Evolutionary conservation across 176 grass and related monocot genomes (phyloP), one percentile per base, ranked within the genome.

Genomic region (Stipa capillata): DNA sequence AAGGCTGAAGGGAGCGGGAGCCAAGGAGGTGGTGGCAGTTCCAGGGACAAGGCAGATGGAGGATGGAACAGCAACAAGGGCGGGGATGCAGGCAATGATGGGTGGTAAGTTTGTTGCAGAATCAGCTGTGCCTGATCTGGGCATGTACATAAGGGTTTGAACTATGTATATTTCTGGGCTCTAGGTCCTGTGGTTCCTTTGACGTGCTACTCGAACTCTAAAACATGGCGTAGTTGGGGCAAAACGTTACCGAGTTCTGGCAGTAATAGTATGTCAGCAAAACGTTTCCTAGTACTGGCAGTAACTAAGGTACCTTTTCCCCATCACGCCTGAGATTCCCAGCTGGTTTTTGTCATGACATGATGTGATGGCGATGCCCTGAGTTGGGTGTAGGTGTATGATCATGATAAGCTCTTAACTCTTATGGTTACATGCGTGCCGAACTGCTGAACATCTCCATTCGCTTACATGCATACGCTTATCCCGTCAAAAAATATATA

Each of bases 11-110:
- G 60, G 60, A 75, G 69, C 5, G 32, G 68, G 20, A 47, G 35
- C 62, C 87, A 85, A 60, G 76, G 66, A 18, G 52, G 74, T 0
- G 67, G 64, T 10, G 21, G 85, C 69, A 76, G 53, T 62, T 74
- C 87, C 35, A 85, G 82, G 87, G 82, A 80, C 63, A 84, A 89
- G 65, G 51, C 53, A 0, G 70, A 29, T 69, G 76, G 62, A 3
- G 69, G 59, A 23, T 44, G 82, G 76, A 59, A 53, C 60, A 64
- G 47, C 61, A 74, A 29, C 74, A 80, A 89, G 82, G 61, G 61
- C 3, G 27, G 13, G 4, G 51, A 28, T 7, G 23, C 40, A 2
- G 33, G 60, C 25, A 37, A 48, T 44, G 52, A 27, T 11, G 86
- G 87, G 28, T 89, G 87, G 87, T 89, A 55, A 80, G 69, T 7